Percentiles rank a stretch among this genome's conserved stretches.
phyloP scores from a whole-genome alignment of 257 asterid species.

The Phtheirospermum japonicum region DNA sequence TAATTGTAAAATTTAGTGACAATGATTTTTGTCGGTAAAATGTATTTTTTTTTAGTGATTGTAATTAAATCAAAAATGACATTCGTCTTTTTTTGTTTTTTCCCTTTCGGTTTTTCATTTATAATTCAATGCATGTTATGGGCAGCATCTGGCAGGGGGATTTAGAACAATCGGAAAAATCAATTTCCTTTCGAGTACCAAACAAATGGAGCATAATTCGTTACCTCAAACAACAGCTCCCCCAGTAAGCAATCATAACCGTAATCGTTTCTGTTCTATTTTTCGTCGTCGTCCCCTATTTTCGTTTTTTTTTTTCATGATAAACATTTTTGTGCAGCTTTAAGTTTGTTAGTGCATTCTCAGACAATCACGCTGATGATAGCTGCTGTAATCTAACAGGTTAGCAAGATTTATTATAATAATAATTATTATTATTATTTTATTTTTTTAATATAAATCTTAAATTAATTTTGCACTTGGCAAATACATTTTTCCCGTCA shows the following conservation, averaged over 20 bases:
- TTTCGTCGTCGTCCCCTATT: too few species aligned
- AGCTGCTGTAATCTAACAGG: constrained; percentile 42
- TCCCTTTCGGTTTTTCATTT: constrained; percentile 12
- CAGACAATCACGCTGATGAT: constrained; percentile 34
- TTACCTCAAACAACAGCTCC: constrained; percentile 48
- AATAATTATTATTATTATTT: background rate
- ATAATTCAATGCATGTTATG: constrained; percentile 21
- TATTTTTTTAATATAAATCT: too few species aligned
- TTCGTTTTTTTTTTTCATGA: constrained; percentile 25
- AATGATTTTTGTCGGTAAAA: too few species aligned
- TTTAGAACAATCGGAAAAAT: constrained; percentile 40
- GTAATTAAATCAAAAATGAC: background rate
- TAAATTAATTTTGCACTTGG: constrained; percentile 3
- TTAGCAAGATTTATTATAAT: constrained; percentile 25
- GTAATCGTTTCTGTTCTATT: constrained; percentile 4
- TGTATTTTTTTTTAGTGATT: too few species aligned
- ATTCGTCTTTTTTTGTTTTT: background rate
- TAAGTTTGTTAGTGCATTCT: constrained; percentile 36
- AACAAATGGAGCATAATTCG: constrained; percentile 38
- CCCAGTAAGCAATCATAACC: constrained; percentile 48
- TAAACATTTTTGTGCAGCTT: constrained; percentile 36
- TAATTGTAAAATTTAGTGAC: too few species aligned
- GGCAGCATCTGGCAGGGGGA: constrained; percentile 49
- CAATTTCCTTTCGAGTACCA: constrained; percentile 33
- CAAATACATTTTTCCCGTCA: constrained; percentile 17